phyloP scores from a whole-genome alignment of 352 stramenopile species.

The Globisporangium abappressorium region DNA sequence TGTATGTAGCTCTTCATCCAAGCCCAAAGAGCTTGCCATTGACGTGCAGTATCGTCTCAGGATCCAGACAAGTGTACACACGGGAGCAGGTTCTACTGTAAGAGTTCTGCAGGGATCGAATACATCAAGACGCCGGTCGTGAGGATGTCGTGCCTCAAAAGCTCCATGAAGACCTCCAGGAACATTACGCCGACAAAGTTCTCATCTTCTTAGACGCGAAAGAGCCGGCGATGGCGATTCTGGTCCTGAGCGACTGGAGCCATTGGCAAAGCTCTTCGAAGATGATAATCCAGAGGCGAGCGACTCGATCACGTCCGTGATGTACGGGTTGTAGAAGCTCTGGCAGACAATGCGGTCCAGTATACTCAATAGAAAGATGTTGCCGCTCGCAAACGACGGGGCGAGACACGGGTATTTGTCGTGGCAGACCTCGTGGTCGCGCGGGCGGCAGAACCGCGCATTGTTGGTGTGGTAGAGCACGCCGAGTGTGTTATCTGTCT shows the following conservation, averaged over 20 bases:
- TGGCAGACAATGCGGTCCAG: slow-evolving; percentile 69
- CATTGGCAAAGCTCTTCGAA: slow-evolving; percentile 29
- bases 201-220: slow-evolving; percentile 40
- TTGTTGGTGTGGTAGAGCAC: slow-evolving; percentile 46
- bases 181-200: slow-evolving; percentile 43
- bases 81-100: slow-evolving; percentile 51
- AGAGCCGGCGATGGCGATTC: slow-evolving; percentile 23
- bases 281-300: slow-evolving; percentile 31
- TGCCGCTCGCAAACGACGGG: slow-evolving; percentile 48
- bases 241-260: background rate
- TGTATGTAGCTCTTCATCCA: slow-evolving; percentile 18
- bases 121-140: slow-evolving; percentile 45
- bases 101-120: slow-evolving; percentile 15
- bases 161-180: slow-evolving; percentile 40
- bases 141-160: slow-evolving; percentile 39
- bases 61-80: slow-evolving; percentile 61
- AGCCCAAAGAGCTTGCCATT: slow-evolving; percentile 60
- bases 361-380: slow-evolving; percentile 48
- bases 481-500: slow-evolving; percentile 32
- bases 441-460: slow-evolving; percentile 51
- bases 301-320: slow-evolving; percentile 53
- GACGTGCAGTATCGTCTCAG: slow-evolving; percentile 39
- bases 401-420: slow-evolving; percentile 50
- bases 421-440: slow-evolving; percentile 37
- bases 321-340: slow-evolving; percentile 77